Percentiles rank a stretch among this genome's conserved stretches.
These are phyloP conservation scores for Rhipidocladum racemiflorum DNA, from an alignment of 176 grass and related monocot species.

Conservation along the genomic window DNA sequence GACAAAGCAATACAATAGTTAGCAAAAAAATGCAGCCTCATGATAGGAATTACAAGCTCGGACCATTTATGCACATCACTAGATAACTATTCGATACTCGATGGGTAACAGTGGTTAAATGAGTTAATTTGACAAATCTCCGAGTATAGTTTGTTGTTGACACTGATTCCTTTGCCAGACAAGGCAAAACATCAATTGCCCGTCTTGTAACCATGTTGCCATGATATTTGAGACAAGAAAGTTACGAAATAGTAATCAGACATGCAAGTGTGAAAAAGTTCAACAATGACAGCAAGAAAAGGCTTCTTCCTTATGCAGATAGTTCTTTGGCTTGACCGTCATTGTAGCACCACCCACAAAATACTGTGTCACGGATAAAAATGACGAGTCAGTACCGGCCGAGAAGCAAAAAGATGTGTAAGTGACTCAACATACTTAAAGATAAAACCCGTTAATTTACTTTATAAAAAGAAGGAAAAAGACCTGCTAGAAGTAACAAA, in stretches of 20 bases:
- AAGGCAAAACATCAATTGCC: constrained; percentile 72
- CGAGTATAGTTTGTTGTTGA: constrained; percentile 72
- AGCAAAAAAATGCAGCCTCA: constrained; percentile 4
- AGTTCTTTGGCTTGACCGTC: constrained; percentile 78
- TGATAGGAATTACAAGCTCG: background rate
- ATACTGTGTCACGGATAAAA: constrained; percentile 71
- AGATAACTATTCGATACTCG: too few species aligned
- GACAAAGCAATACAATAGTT: background rate
- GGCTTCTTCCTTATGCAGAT: constrained; percentile 67
- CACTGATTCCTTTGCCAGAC: constrained; percentile 92
- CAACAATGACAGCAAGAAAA: constrained; percentile 8
- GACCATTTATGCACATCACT: background rate
- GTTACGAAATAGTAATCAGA: constrained; percentile 6
- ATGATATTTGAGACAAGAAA: constrained; percentile 16
- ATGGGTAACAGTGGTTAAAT: too few species aligned
- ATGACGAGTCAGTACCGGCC: constrained; percentile 69
- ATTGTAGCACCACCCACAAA: constrained; percentile 74
- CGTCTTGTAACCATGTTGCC: constrained; percentile 45
- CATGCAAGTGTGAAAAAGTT: background rate
- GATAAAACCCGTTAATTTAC: constrained; percentile 14
- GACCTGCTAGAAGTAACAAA: constrained; percentile 87
- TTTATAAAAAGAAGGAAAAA: constrained; percentile 27
- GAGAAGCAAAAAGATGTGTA: constrained; percentile 18
- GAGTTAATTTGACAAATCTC: constrained; percentile 53
- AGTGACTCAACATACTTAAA: constrained; percentile 20